Evolutionary conservation across 2,329 filamentous ascomycete genomes (phyloP), one percentile per base, ranked within the genome.

Genomic region (Diaporthe ilicicola): DNA sequence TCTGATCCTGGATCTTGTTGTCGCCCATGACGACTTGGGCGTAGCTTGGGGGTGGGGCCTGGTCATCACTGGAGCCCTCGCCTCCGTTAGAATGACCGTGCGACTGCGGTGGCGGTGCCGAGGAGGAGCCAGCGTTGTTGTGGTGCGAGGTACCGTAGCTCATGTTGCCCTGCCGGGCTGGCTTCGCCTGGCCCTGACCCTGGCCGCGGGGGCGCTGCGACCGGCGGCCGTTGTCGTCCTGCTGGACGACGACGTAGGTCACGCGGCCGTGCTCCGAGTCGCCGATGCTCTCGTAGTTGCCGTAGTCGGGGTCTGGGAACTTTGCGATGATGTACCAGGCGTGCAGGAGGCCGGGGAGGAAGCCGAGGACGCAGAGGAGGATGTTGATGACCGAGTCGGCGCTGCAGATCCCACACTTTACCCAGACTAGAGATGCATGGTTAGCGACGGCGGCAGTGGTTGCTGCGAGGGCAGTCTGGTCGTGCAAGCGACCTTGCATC

Each of bases 271-370:
- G 83, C 75, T 88, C 87, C 76, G 79, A 76, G 77, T 89, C 87
- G 67, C 90, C 89, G 6, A 88, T 82, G 85, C 83, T 73, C 75
- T 93, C 89, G 82, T 96, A 94, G 29, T 66, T 50, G 74, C 92
- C 89, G 81, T 88, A 88, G 71, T 91, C 86, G 50, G 88, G 76
- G 73, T 98, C 95, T 71, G 96, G 96, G 81, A 92, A 93, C 79
- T 93, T 92, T 77, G 93, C 89, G 82, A 99, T 98, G 82, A 98
- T 97, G 87, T 98, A 99, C 95, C 96, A 98, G 74, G 95, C 90
- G 84, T 99, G 96, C 2, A 99, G 85, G 62, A 98, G 92, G 73
- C 95, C 95, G 24, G 95, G 95, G 72, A 98, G 85, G 79, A 87
- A 94, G 77, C 92, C 93, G 27, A 95, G 89, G 67, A 90, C 80